These are phyloP conservation scores for Rhizophagus clarus DNA, from an alignment of 192 early-diverging fungal species.

Conservation along the genomic window DNA sequence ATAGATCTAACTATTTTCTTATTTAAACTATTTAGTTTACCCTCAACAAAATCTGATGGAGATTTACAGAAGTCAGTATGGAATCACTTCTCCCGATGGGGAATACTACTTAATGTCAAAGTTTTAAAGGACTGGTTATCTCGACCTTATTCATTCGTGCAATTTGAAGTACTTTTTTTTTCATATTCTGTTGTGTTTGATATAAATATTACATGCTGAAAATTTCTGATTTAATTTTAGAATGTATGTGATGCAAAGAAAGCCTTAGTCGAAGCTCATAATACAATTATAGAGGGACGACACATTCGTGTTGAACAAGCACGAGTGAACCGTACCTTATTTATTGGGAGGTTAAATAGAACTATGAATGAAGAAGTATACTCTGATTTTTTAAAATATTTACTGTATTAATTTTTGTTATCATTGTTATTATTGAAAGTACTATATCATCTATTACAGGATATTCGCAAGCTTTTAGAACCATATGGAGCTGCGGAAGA, in stretches of 20 bases:
- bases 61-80: conserved; percentile 58
- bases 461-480: conserved; percentile 46
- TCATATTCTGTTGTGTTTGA: neutral
- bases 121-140: conserved; percentile 73
- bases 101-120: conserved; percentile 65
- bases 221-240: conserved; percentile 35
- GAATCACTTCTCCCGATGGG: conserved; percentile 66
- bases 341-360: conserved; percentile 50
- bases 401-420: neutral
- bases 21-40: conserved; percentile 44
- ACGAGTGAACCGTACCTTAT: conserved; percentile 74
- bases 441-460: neutral
- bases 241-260: conserved; percentile 52
- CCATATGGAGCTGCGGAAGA: conserved; percentile 68
- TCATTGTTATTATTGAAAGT: neutral
- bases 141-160: conserved; percentile 79
- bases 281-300: conserved; percentile 66
- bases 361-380: conserved; percentile 48
- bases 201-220: neutral
- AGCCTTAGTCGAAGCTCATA: conserved; percentile 66
- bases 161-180: conserved; percentile 58
- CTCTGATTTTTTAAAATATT: neutral
- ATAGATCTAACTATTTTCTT: neutral
- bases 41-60: conserved; percentile 51
- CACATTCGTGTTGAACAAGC: conserved; percentile 77